Conservation (phyloP, 2,329 filamentous ascomycete species). For the Paecilomyces niveus region DNA sequence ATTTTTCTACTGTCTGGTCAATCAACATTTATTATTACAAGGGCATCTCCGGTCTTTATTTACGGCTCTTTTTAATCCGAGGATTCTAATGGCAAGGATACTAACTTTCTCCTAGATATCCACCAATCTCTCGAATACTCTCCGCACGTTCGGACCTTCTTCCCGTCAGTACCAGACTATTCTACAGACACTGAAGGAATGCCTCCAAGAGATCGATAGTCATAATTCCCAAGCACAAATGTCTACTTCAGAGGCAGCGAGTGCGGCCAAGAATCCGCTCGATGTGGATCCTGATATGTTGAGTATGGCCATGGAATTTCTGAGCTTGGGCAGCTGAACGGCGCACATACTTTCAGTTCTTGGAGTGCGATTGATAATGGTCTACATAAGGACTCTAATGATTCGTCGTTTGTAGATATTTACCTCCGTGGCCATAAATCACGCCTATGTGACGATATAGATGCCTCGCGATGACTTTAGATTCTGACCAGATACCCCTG, state of each 20-base stretch:
- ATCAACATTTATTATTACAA: not conserved
- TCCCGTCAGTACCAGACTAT: constrained; percentile 32
- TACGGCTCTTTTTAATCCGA: not conserved
- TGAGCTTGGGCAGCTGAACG: constrained; percentile 16
- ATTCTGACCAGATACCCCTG: too few species aligned
- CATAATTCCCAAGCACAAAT: not conserved
- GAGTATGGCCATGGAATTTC: constrained; percentile 25
- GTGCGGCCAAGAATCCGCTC: constrained; percentile 1
- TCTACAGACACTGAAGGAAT: constrained; percentile 27
- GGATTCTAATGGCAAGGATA: not conserved
- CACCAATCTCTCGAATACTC: constrained; percentile 35
- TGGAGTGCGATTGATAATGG: not conserved
- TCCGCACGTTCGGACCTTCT: constrained; percentile 30
- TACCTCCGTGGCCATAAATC: too few species aligned
- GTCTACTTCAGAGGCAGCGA: not conserved
- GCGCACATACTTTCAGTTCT: not conserved
- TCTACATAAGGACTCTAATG: too few species aligned
- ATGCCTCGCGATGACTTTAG: too few species aligned
- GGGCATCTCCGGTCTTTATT: not conserved
- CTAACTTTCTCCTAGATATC: constrained; percentile 23
- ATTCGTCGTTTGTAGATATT: too few species aligned
- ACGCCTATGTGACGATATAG: too few species aligned
- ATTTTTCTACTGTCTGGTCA: not conserved
- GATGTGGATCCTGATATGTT: constrained; percentile 23
- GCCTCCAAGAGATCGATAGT: constrained; percentile 20